Base-by-base conservation (phyloP, 2,329 filamentous ascomycete genomes). In the Scedosporium boydii region DNA sequence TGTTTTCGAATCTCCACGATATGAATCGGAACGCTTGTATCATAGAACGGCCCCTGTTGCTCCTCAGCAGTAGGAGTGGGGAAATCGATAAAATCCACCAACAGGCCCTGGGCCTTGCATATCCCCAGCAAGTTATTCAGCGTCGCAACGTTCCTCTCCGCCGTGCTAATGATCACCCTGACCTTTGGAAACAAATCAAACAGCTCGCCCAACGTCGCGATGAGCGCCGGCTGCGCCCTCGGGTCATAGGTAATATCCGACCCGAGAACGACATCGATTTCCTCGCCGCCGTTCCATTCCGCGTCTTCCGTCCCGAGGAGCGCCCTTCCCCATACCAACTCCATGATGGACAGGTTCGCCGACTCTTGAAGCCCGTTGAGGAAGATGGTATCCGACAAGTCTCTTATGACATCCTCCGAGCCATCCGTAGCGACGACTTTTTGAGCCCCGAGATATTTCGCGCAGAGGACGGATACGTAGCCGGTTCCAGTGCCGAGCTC, bases 181-280 rank as follows among this genome's bases (percentile, higher is more conserved):
- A 86, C 76, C 0, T 70, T 69, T 2, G 84, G 81, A 65, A 84
- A 83, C 61, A 85, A 69, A 1, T 76, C 76, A 58, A 89, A 82
- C 12, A 91, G 75, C 59, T 87, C 81, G 38, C 80, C 74, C 60
- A 93, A 71, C 3, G 89, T 91, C 3, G 78, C 80, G 2, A 90
- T 78, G 26, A 93, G 77, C 1, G 83, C 77, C 0, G 86, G 83
- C 59, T 89, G 86, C 51, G 84, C 80, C 42, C 77, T 77, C 64
- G 78, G 78, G 70, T 93, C 89, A 72, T 93, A 93, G 0, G 88
- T 93, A 73, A 93, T 83, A 71, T 93, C 90, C 41, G 90, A 88
- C 3, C 89, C 90, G 29, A 93, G 73, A 2, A 93, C 81, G 4
- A 90, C 73, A 70, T 93, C 87, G 55, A 85, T 71, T 2, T 70